A percentile compares a stretch with the other conserved stretches of the same genome.
These are phyloP conservation scores for Solanum ahanhuiri DNA, from an alignment of 257 asterid genomes.

Conservation along the genomic window DNA sequence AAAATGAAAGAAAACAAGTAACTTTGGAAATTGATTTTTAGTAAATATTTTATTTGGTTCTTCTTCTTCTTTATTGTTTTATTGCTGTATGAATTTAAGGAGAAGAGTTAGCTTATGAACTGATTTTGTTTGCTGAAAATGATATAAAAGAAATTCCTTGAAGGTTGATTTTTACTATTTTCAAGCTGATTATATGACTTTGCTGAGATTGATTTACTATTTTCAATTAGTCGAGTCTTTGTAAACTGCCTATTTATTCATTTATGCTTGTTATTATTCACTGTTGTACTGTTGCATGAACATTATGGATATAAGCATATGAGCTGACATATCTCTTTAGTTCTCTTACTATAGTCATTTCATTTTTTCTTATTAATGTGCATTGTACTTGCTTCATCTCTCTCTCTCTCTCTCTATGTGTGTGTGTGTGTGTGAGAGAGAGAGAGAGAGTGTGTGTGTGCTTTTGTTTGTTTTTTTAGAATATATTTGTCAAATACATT, in stretches of 20 bases:
- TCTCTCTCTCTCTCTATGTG: background rate
- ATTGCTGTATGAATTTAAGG: background rate
- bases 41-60: background rate
- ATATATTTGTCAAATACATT: background rate
- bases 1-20: background rate
- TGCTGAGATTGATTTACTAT: background rate
- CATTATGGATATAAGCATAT: background rate
- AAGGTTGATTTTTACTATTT: background rate
- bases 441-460: rapidly evolving
- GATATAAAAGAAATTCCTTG: background rate
- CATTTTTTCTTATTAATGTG: background rate
- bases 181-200: background rate
- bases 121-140: background rate
- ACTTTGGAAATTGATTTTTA: background rate
- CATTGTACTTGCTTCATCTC: background rate
- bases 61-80: background rate
- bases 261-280: background rate
- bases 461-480: background rate
- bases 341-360: background rate
- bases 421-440: background rate
- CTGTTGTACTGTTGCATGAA: background rate
- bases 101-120: background rate
- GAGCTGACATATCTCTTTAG: background rate
- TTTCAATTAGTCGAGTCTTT: background rate
- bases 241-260: background rate